Base-by-base conservation (phyloP, 805 yeast species). In the Candida orba region DNA sequence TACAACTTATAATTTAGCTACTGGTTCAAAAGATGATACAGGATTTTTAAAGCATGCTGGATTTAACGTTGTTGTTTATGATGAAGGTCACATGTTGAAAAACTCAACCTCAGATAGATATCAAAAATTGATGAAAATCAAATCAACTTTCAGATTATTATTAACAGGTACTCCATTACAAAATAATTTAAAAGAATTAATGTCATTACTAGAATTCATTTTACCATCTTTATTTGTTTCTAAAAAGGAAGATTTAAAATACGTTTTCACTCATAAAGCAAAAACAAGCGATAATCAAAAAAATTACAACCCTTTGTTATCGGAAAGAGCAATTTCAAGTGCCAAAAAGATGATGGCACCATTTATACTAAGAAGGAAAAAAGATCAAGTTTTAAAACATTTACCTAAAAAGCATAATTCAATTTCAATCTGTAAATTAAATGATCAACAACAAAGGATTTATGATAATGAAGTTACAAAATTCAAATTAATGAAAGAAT, bases 261-360 rank as follows among this genome's bases (percentile, higher is more conserved):
- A 82, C 3, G 78, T 93, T 34, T 93, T 93, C 69, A 84, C 84
- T 63, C 96, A 90, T 64, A 83, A 81, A 61, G 91, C 89, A 4
- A 81, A 79, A 41, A 85, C 95, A 1, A 73, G 76, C 14, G 68
- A 67, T 43, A 54, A 52, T 9, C 66, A 67, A 9, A 73, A 74
- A 36, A 65, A 67, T 42, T 83, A 76, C 57, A 85, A 86, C 52
- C 96, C 96, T 2, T 70, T 93, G 36, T 67, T 93, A 34, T 87
- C 97, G 0, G 84, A 83, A 52, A 95, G 91, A 65, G 95, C 99
- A 1, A 89, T 93, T 49, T 74, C 80, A 30, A 85, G 89, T 58
- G 99, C 99, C 4, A 88, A 87, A 61, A 84, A 93, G 6, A 91
- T 93, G 97, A 91, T 93, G 98, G 84, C 95, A 3, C 99, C 99